phyloP scores from a whole-genome alignment of 208 protist genomes.

The Acanthamoeba quina region DNA sequence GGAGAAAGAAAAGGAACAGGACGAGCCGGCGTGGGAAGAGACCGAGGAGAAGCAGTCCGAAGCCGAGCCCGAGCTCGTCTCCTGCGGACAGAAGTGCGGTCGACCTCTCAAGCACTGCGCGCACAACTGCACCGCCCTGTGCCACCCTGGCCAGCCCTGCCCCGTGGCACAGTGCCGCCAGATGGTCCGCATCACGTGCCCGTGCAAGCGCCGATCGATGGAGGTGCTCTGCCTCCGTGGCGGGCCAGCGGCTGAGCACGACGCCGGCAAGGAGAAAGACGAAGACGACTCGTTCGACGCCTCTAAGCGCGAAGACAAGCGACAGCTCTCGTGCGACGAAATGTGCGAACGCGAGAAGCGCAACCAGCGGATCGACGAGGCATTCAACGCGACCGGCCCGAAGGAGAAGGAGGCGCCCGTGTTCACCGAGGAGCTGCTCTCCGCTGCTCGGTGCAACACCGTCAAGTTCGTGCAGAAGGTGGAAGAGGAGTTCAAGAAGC shows the following conservation, averaged over 20 bases:
- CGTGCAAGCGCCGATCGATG: constrained; percentile 78
- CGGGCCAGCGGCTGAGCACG: constrained; percentile 32
- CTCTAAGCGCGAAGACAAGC: constrained; percentile 12
- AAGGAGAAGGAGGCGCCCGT: constrained; percentile 37
- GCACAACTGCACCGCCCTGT: constrained; percentile 75
- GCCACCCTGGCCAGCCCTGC: constrained; percentile 81
- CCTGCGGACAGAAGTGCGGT: constrained; percentile 81
- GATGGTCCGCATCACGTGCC: constrained; percentile 75
- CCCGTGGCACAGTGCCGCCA: constrained; percentile 66
- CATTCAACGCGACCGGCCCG: constrained; percentile 52
- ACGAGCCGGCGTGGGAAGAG: constrained; percentile 64
- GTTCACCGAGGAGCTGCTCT: constrained; percentile 51
- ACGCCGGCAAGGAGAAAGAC: not conserved
- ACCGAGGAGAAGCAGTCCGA: constrained; percentile 1
- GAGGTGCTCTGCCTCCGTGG: constrained; percentile 78
- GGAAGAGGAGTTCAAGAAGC: constrained; percentile 41
- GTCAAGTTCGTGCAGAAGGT: constrained; percentile 55
- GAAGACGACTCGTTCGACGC: not conserved
- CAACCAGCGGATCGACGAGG: constrained; percentile 79
- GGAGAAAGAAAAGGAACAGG: constrained; percentile 49
- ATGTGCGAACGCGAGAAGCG: constrained; percentile 79
- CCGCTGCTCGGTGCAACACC: not conserved
- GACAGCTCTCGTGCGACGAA: constrained; percentile 83
- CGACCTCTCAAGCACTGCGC: constrained; percentile 56
- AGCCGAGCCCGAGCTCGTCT: constrained; percentile 20